phyloP scores from a whole-genome alignment of 2,329 filamentous ascomycete species.

The Botrytis aclada region DNA sequence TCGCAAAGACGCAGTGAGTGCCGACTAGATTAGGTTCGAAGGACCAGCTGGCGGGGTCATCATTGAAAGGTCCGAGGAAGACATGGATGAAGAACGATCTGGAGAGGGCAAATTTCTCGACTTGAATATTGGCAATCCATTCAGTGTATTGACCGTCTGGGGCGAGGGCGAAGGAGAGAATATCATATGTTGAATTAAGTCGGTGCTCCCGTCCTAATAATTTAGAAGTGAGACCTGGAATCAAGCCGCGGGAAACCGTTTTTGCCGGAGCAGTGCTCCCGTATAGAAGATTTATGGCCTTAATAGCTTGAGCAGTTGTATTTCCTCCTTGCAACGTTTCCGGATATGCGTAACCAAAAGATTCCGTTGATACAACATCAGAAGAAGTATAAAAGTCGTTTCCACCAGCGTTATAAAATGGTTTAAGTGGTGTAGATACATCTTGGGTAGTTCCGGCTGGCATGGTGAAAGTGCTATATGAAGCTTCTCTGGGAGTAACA shows the following conservation, averaged over 20 bases:
- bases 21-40: conserved; percentile 35
- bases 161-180: conserved; percentile 22
- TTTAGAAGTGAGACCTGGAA: not conserved
- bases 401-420: conserved; percentile 42
- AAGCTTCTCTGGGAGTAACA: conserved; percentile 37
- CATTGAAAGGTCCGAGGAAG: conserved; percentile 54
- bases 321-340: conserved; percentile 49
- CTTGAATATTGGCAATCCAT: conserved; percentile 66
- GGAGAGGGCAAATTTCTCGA: conserved; percentile 57
- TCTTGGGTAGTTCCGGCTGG: conserved; percentile 26
- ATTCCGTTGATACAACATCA: conserved; percentile 23
- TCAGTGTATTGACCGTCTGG: conserved; percentile 40
- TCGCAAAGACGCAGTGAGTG: conserved; percentile 40
- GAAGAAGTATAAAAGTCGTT: conserved; percentile 42
- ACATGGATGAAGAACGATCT: conserved; percentile 64
- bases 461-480: conserved; percentile 38
- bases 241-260: not conserved
- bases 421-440: conserved; percentile 39
- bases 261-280: conserved; percentile 10
- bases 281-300: conserved; percentile 57
- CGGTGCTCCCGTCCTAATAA: not conserved
- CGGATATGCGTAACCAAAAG: conserved; percentile 33
- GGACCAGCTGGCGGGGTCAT: conserved; percentile 30
- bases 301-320: conserved; percentile 58
- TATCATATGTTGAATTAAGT: conserved; percentile 4